These are phyloP conservation scores for Hymenoscyphus occultus DNA, from an alignment of 2,329 filamentous ascomycete species.

Conservation along the genomic window DNA sequence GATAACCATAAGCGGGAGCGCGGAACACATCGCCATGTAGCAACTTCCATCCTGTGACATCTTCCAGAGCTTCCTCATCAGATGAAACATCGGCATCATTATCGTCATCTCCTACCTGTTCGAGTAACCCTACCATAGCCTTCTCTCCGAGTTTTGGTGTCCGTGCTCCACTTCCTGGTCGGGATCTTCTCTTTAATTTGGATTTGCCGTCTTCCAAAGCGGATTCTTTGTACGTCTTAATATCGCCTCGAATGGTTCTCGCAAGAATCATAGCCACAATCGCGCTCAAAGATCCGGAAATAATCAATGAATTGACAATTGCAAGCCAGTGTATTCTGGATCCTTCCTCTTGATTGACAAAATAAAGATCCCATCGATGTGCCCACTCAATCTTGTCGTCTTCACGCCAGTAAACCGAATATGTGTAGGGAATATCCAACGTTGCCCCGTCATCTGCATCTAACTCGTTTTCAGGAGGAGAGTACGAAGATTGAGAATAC, in stretches of 20 bases:
- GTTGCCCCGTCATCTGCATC: conserved; percentile 63
- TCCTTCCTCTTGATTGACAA: conserved; percentile 81
- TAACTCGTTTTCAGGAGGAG: conserved; percentile 50
- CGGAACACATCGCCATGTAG: conserved; percentile 87
- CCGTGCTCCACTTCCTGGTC: conserved; percentile 40
- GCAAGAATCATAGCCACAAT: conserved; percentile 79
- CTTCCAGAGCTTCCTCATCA: conserved; percentile 72
- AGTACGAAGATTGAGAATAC: conserved; percentile 58
- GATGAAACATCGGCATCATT: conserved; percentile 54
- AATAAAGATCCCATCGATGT: conserved; percentile 85
- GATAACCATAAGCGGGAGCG: conserved; percentile 63
- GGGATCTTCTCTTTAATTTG: conserved; percentile 48
- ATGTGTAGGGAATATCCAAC: conserved; percentile 77
- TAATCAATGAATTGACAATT: conserved; percentile 82
- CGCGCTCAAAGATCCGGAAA: conserved; percentile 73
- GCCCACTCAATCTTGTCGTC: conserved; percentile 78
- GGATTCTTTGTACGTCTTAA: conserved; percentile 68
- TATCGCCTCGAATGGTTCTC: conserved; percentile 74
- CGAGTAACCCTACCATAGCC: conserved; percentile 54
- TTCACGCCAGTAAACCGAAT: conserved; percentile 87
- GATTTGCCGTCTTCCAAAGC: conserved; percentile 64
- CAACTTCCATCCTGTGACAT: conserved; percentile 84
- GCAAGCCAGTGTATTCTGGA: conserved; percentile 83
- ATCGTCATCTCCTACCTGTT: conserved; percentile 53
- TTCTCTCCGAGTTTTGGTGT: conserved; percentile 51